Conservation (phyloP, 176 grass and related monocot species). For the Paspalum vaginatum region DNA sequence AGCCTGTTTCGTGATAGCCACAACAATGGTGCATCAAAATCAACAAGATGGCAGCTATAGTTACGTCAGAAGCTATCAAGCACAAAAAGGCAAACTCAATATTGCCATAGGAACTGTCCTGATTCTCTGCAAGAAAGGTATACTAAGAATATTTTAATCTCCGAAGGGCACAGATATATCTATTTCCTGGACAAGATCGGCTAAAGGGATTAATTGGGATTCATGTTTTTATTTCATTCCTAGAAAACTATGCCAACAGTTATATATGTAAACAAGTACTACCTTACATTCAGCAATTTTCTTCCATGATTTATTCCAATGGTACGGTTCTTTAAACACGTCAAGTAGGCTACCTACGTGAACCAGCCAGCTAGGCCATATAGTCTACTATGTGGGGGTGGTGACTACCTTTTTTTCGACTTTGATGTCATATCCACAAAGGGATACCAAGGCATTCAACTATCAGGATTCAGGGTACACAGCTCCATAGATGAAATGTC, state of each 20-base stretch:
- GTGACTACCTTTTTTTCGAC: neutral
- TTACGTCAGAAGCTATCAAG: slow-evolving; percentile 11
- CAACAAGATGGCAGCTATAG: neutral
- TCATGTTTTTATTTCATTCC: neutral
- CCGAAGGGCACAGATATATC: neutral
- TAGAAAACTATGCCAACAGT: neutral
- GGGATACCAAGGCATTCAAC: neutral
- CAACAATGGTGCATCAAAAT: neutral
- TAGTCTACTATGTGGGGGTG: neutral
- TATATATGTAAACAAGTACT: neutral
- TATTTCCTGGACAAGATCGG: neutral
- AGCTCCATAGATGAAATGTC: neutral
- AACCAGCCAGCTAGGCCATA: neutral
- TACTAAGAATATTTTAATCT: neutral
- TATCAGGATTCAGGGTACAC: neutral
- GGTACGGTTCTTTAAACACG: neutral
- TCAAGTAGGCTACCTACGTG: neutral
- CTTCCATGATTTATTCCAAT: neutral
- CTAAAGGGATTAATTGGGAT: neutral
- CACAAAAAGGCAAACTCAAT: neutral
- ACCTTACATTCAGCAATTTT: neutral
- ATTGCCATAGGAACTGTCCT: neutral
- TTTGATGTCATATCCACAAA: neutral
- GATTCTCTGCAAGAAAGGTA: neutral
- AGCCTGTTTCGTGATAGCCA: neutral